phyloP scores from a whole-genome alignment of 371 early-diverging fungal species.

The Mortierella sp. region DNA sequence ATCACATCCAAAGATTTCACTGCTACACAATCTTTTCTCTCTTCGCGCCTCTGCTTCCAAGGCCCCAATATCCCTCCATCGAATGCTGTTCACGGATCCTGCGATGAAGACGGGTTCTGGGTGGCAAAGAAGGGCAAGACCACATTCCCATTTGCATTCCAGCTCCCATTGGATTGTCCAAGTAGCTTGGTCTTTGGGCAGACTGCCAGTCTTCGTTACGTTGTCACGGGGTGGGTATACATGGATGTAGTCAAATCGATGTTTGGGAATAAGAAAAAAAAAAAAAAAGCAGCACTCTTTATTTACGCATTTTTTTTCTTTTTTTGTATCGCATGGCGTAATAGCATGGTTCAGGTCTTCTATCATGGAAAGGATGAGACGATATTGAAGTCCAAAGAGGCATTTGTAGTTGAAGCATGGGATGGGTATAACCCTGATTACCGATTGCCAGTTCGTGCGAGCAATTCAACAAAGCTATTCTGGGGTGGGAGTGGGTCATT shows the following conservation, averaged over 20 bases:
- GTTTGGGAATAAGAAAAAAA: too few relatives aligned
- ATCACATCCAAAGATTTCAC: conserved; percentile 61
- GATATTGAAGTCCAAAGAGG: conserved; percentile 64
- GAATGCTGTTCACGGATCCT: conserved; percentile 66
- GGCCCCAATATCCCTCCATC: conserved; percentile 65
- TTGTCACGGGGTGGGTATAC: conserved; percentile 66
- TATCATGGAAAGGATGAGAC: conserved; percentile 62
- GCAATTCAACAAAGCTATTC: conserved; percentile 61
- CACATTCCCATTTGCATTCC: conserved; percentile 71
- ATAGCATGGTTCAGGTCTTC: conserved; percentile 63
- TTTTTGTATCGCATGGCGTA: neutral
- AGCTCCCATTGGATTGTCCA: conserved; percentile 65
- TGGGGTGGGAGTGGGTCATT: conserved; percentile 64
- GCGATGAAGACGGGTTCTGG: conserved; percentile 62
- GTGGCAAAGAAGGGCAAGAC: conserved; percentile 71
- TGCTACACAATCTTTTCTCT: conserved; percentile 63
- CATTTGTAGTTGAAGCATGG: conserved; percentile 68
- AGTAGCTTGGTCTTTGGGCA: conserved; percentile 64
- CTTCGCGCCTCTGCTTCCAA: conserved; percentile 66
- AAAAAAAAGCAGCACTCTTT: neutral
- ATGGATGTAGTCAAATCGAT: too few relatives aligned
- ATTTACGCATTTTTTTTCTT: conserved; percentile 10
- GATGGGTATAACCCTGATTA: conserved; percentile 57
- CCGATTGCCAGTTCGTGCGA: conserved; percentile 41
- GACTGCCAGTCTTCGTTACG: conserved; percentile 64